A percentile compares a stretch with the other conserved stretches of the same genome.
phyloP scores from a whole-genome alignment of 495 filamentous ascomycete genomes.

The Recurvomyces mirabilis region DNA sequence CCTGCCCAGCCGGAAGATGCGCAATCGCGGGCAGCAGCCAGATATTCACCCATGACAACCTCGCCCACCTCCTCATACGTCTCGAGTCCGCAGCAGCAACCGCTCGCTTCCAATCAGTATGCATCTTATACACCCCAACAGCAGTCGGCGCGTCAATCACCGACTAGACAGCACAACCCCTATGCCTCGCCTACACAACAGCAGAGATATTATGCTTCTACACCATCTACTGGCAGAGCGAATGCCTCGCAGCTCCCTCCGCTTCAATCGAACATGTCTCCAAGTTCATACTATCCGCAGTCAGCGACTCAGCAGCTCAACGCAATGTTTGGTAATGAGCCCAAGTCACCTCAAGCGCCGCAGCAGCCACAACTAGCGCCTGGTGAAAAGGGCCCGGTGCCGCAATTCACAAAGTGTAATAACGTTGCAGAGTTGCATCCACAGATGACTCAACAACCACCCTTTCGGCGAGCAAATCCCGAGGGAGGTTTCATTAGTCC shows the following conservation, averaged over 20 bases:
- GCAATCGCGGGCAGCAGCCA: constrained; percentile 70
- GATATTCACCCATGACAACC: constrained; percentile 92
- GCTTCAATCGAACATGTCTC: constrained; percentile 52
- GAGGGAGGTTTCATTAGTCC: constrained; percentile 99
- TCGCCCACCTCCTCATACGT: constrained; percentile 52
- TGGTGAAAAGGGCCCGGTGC: constrained; percentile 55
- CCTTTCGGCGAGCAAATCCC: constrained; percentile 86
- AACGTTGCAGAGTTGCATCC: constrained; percentile 65
- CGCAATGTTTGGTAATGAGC: constrained; percentile 58
- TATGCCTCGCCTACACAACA: constrained; percentile 54
- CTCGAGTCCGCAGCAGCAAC: constrained; percentile 47
- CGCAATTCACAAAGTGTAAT: constrained; percentile 71
- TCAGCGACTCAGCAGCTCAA: constrained; percentile 59
- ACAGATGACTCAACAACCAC: constrained; percentile 72
- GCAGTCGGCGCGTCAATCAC: constrained; percentile 43
- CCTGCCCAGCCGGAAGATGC: constrained; percentile 40
- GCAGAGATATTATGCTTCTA: constrained; percentile 52
- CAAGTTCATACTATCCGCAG: constrained; percentile 57
- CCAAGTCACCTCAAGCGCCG: constrained; percentile 56
- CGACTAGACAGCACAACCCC: constrained; percentile 41
- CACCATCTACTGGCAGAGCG: constrained; percentile 22
- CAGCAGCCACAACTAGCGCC: constrained; percentile 36
- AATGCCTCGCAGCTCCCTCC: constrained; percentile 50
- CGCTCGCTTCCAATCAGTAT: constrained; percentile 38
- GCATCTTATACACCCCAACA: constrained; percentile 29